Evolutionary conservation across 305 asterid species (phyloP).

Genomic region (Ilex paraguariensis): DNA sequence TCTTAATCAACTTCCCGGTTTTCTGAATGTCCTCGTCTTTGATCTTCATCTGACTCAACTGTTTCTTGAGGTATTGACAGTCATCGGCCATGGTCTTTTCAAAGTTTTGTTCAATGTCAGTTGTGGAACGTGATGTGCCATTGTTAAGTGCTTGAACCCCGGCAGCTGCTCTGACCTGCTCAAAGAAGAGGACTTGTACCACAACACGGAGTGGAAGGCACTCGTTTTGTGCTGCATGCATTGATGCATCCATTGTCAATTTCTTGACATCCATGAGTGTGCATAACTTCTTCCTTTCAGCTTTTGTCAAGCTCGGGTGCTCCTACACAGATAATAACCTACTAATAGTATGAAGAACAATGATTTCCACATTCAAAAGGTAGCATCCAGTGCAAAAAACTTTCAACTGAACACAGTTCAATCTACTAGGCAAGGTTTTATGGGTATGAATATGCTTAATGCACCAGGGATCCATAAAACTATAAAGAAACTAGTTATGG

Average conservation of each 20-base stretch:
- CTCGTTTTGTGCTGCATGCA: slow-evolving; percentile 91
- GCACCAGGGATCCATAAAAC: no score
- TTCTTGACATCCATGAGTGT: slow-evolving; percentile 71
- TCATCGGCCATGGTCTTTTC: slow-evolving; percentile 30
- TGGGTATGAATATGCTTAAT: no score
- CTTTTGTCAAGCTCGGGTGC: slow-evolving; percentile 50
- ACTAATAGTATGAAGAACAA: not conserved
- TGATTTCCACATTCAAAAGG: not conserved
- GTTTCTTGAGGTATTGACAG: slow-evolving; percentile 38
- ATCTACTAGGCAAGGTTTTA: no score
- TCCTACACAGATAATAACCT: slow-evolving; percentile 33
- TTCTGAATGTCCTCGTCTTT: slow-evolving; percentile 39
- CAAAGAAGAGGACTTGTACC: slow-evolving; percentile 74
- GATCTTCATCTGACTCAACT: slow-evolving; percentile 47
- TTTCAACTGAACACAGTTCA: no score
- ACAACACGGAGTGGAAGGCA: slow-evolving; percentile 74
- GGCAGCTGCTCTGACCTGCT: slow-evolving; percentile 62
- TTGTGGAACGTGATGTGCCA: slow-evolving; percentile 23
- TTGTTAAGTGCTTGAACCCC: slow-evolving; percentile 27
- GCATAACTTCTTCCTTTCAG: slow-evolving; percentile 68
- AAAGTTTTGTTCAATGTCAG: slow-evolving; percentile 36
- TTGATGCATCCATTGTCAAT: slow-evolving; percentile 61
- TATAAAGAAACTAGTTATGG: no score
- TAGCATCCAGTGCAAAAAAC: not conserved
- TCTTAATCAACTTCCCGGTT: slow-evolving; percentile 35